phyloP scores from a whole-genome alignment of 805 yeast species.

The Wickerhamiella domercqiae region DNA sequence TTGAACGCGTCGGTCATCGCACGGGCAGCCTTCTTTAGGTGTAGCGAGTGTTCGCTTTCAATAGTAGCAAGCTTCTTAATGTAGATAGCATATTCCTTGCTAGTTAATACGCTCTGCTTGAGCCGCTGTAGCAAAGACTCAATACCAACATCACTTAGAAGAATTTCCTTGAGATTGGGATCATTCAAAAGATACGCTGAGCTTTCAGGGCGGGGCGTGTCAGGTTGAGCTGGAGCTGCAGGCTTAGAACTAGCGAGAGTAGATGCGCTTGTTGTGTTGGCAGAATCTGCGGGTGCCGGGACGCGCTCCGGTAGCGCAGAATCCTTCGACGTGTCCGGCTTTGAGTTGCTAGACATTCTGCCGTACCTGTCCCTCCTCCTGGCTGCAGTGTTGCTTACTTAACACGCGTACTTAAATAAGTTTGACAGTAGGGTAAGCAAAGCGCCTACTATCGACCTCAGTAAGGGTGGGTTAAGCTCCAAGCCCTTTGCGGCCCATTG shows the following conservation, averaged over 20 bases:
- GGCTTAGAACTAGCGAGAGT: neutral
- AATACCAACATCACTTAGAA: constrained; percentile 37
- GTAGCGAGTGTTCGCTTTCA: constrained; percentile 66
- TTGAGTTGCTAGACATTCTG: too few species aligned
- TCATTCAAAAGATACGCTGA: constrained; percentile 22
- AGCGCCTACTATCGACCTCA: too few species aligned
- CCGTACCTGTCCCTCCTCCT: too few species aligned
- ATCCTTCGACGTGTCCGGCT: neutral
- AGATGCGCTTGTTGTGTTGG: neutral
- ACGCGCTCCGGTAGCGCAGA: neutral
- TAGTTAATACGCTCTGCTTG: constrained; percentile 64
- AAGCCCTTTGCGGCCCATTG: too few species aligned
- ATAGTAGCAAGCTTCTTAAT: constrained; percentile 61
- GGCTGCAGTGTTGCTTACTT: too few species aligned
- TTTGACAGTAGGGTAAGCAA: too few species aligned
- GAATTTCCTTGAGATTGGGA: constrained; percentile 23
- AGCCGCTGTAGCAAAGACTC: constrained; percentile 56
- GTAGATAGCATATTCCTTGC: constrained; percentile 73
- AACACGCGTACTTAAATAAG: too few species aligned
- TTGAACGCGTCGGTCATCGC: constrained; percentile 37
- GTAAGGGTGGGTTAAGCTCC: too few species aligned
- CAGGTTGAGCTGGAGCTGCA: neutral
- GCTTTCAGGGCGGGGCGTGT: constrained; percentile 11
- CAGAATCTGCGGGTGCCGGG: neutral
- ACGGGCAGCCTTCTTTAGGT: constrained; percentile 53